Base-by-base conservation (phyloP, 1,284 basidiomycete genomes). In the Apiotrichum veenhuisii region DNA sequence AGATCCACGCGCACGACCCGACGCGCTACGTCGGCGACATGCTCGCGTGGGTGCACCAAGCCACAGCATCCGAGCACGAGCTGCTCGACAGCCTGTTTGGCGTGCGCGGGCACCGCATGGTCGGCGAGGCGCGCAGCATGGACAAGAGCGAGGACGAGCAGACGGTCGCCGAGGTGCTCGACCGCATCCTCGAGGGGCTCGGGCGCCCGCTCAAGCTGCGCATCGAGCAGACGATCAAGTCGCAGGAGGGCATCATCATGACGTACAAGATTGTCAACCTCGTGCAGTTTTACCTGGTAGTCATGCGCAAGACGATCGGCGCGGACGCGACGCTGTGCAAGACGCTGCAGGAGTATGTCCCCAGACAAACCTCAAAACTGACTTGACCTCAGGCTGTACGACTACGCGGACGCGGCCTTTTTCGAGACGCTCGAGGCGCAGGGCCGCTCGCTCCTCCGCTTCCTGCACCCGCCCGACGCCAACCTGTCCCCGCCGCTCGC, bases 21-120 rank as follows among this genome's bases (percentile, higher is more conserved):
- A 82, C 92, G 61, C 86, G 95, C 26, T 98, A 98, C 72, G 87
- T 96, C 17, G 94, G 95, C 20, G 95, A 98, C 74, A 98, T 98
- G 91, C 84, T 98, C 5, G 95, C 94, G 0, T 98, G 95, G 96
- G 87, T 98, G 1, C 95, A 98, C 76, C 96, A 98, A 64, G 84
- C 88, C 0, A 92, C 96, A 58, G 95, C 95, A 0, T 88, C 87
- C 4, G 95, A 98, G 74, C 87, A 88, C 50, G 96, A 98, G 76
- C 91, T 93, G 68, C 80, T 97, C 22, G 91, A 95, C 68, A 81
- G 84, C 30, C 75, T 96, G 37, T 95, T 96, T 65, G 86, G 84
- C 10, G 71, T 91, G 50, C 83, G 81, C 54, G 85, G 85, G 41
- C 71, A 81, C 4, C 88, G 93, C 85, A 87, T 94, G 45, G 91